Base-by-base conservation (phyloP, 495 filamentous ascomycete species). In the Aspergillus homomorphus region DNA sequence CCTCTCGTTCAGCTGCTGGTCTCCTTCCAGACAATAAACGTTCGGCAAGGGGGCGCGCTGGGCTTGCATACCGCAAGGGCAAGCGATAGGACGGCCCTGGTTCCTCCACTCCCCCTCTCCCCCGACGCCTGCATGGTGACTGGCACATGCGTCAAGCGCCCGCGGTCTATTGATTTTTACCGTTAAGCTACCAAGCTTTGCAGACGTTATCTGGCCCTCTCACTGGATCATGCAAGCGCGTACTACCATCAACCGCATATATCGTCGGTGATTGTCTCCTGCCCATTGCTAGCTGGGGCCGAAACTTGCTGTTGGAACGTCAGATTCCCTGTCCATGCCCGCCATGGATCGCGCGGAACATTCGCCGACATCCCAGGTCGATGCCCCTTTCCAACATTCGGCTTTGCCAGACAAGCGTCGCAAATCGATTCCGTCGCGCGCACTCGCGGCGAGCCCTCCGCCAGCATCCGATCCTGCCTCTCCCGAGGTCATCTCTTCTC, bases 401-500 rank as follows among this genome's bases (percentile, higher is more conserved):
- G 56, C 65, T 22, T 54, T 67, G 21, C 58, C 65, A 9, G 61
- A 63, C 24, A 69, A 73, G 57, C 76, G 73, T 63, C 75, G 72
- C 65, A 74, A 74, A 63, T 76, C 73, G 24, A 62, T 74, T 38
- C 70, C 73, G 54, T 60, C 65, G 53, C 76, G 71, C 56, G 63
- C 66, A 18, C 69, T 69, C 43, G 63, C 65, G 8, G 30, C 65
- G 22, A 69, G 62, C 57, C 62, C 68, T 20, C 53, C 63, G 4
- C 53, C 24, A 44, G 60, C 71, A 14, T 46, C 61, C 24, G 73
- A 77, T 57, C 84, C 90, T 46, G 87, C 89, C 1, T 94, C 92
- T 15, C 91, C 94, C 23, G 92, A 96, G 72, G 89, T 98, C 50
- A 98, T 98, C 60, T 92, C 89, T 51, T 91, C 89, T 42, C 80